Percentiles rank a stretch among this genome's conserved stretches.
phyloP scores from a whole-genome alignment of 2,329 filamentous ascomycete species.

The Pseudogymnoascus sp. region DNA sequence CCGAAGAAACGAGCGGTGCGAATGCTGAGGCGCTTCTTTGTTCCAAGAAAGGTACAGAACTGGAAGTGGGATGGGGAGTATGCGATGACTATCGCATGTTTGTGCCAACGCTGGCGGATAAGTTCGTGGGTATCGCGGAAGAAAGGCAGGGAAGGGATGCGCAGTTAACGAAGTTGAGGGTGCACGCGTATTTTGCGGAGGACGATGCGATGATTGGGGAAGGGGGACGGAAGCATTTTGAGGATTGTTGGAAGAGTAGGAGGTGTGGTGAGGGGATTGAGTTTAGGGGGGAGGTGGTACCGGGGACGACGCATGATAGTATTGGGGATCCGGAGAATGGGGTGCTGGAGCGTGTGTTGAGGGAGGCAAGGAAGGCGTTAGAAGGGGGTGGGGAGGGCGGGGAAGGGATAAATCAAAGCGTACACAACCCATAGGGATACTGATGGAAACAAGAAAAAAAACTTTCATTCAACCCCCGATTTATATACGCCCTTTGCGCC shows the following conservation, averaged over 20 bases:
- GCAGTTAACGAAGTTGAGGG: constrained; percentile 16
- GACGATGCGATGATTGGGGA: constrained; percentile 37
- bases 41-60: constrained; percentile 20
- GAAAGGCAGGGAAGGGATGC: constrained; percentile 6
- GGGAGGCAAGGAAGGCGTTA: background rate
- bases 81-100: constrained; percentile 20
- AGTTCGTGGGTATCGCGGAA: constrained; percentile 16
- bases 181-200: constrained; percentile 30
- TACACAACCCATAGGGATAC: background rate
- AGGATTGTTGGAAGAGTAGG: constrained; percentile 33
- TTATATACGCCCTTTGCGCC: background rate
- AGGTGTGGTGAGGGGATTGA: constrained; percentile 27
- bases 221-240: constrained; percentile 36
- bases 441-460: background rate
- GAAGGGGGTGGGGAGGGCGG: background rate
- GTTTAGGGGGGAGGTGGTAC: constrained; percentile 27
- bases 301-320: constrained; percentile 35
- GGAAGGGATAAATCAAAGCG: background rate
- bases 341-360: background rate
- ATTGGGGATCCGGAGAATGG: constrained; percentile 11
- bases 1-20: constrained; percentile 22
- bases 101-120: constrained; percentile 15
- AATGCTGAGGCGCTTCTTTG: constrained; percentile 27
- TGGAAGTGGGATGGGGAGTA: constrained; percentile 12
- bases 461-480: background rate